Evolutionary conservation across 1,284 basidiomycete genomes (phyloP).

Genomic region (Coriolopsis trogii): DNA sequence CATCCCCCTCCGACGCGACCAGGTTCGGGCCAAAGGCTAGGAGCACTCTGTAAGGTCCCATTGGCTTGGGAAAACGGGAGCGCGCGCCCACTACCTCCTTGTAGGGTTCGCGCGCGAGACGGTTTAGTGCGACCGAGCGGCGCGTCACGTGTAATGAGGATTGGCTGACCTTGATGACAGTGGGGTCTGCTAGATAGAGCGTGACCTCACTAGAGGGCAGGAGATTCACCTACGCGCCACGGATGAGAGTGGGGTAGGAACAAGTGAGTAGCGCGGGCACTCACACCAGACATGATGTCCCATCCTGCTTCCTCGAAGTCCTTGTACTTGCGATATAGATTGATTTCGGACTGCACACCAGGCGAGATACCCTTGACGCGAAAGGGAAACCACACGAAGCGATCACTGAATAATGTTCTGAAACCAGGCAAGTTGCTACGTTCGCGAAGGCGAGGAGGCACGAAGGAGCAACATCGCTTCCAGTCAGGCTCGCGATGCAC

Average conservation of each 20-base stretch:
- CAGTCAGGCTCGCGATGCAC: background rate
- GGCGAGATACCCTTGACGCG: slow-evolving; percentile 25
- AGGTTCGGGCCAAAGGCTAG: slow-evolving; percentile 53
- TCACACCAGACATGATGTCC: slow-evolving; percentile 30
- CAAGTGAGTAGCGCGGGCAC: slow-evolving; percentile 6
- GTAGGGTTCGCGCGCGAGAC: background rate
- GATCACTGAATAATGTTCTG: slow-evolving; percentile 28
- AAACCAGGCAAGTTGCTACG: slow-evolving; percentile 28
- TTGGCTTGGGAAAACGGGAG: slow-evolving; percentile 39
- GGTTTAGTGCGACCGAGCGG: too few species aligned
- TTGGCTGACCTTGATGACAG: slow-evolving; percentile 30
- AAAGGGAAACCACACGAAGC: slow-evolving; percentile 26
- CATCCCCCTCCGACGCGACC: slow-evolving; percentile 56
- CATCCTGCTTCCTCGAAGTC: slow-evolving; percentile 28
- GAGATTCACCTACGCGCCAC: slow-evolving; percentile 14
- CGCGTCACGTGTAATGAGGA: too few species aligned
- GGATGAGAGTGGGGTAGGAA: background rate
- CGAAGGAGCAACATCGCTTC: background rate
- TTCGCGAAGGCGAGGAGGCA: background rate
- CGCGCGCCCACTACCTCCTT: slow-evolving; percentile 30
- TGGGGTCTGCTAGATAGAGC: slow-evolving; percentile 29
- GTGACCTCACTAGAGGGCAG: slow-evolving; percentile 20
- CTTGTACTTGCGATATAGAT: slow-evolving; percentile 24
- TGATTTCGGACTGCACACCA: slow-evolving; percentile 22
- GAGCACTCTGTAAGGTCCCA: slow-evolving; percentile 37